These are phyloP conservation scores for Crithidia sp. DNA, from an alignment of 208 protist species.

Conservation along the genomic window DNA sequence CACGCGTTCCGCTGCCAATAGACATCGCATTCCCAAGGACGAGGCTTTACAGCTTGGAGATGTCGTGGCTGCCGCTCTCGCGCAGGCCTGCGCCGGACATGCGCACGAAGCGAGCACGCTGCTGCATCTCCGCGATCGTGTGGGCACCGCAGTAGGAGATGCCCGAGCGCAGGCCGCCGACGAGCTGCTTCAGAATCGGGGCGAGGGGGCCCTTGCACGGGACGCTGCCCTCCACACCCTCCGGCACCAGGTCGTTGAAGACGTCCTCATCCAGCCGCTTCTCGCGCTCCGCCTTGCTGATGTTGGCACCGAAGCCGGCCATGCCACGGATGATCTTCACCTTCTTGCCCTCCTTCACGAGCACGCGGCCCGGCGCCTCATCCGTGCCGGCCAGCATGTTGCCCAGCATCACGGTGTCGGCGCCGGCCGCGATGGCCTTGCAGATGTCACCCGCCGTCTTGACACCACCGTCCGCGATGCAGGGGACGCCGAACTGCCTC, in stretches of 20 bases:
- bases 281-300: slow-evolving; percentile 92
- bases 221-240: slow-evolving; percentile 91
- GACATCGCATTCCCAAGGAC: too few relatives aligned
- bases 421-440: slow-evolving; percentile 90
- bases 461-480: slow-evolving; percentile 92
- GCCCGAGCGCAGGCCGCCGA: slow-evolving; percentile 87
- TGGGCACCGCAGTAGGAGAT: slow-evolving; percentile 91
- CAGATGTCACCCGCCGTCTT: slow-evolving; percentile 84
- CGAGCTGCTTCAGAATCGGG: slow-evolving; percentile 84
- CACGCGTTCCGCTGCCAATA: too few relatives aligned
- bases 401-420: slow-evolving; percentile 90
- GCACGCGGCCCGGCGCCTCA: slow-evolving; percentile 83
- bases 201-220: slow-evolving; percentile 80
- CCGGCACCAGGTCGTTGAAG: slow-evolving; percentile 88
- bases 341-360: slow-evolving; percentile 92
- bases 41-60: slow-evolving; percentile 79
- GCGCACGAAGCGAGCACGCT: slow-evolving; percentile 78
- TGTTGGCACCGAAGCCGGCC: slow-evolving; percentile 90
- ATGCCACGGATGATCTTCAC: slow-evolving; percentile 93
- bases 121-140: slow-evolving; percentile 84
- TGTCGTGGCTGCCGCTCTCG: slow-evolving; percentile 90
- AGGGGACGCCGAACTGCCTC: slow-evolving; percentile 66
- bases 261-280: slow-evolving; percentile 79
- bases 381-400: slow-evolving; percentile 92
- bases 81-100: slow-evolving; percentile 84